Evolutionary conservation across 768 basidiomycete genomes (phyloP), one percentile per base, ranked within the genome.

Genomic region (Clitopilus hobsonii): DNA sequence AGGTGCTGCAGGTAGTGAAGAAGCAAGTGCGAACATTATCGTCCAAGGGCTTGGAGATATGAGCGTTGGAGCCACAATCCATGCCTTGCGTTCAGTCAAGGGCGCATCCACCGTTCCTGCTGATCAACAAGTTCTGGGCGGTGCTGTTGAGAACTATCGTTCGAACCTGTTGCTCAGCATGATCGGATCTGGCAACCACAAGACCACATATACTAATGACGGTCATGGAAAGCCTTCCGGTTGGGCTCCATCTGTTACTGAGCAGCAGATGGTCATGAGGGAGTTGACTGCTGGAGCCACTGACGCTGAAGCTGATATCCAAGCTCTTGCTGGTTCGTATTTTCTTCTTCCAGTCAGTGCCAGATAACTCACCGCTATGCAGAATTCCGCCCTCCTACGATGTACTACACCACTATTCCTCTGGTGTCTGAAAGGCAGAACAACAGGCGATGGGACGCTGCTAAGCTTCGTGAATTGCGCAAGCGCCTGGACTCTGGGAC

Each of bases 321-420:
- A 84, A 62, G 84, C 89, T 24, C 84, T 98, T 56, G 83, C 91
- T 54, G 91, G 96, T 95, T 60, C 63, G 88, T 76, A 49, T n/a
- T 30, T 32, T 57, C 16, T 23, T 55, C 51, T 18, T 51, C 47
- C 29, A 29, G 23, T 48, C 51, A 62, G 48, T 57, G 27, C 32
- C 3, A 51, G 52, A 26, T 45, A 7, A 24, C 32, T 51, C 6
- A 54, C 13, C 29, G 49, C 16, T 49, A 18, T 52, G 8, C 70
- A 95, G 95, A 95, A 50, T 89, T 94, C 72, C 86, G 95, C 16
- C 89, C 91, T 47, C 92, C 94, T 7, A 91, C 87, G 5, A 93
- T 92, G 81, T 99, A 99, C 71, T 98, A 98, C 71, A 93, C 94
- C 20, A 88, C 91, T 27, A 97, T 99, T 55, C 97, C 97, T 10